Evolutionary conservation across 208 protist species (phyloP), one percentile per base, ranked within the genome.

Genomic region (Leishmania arabica): DNA sequence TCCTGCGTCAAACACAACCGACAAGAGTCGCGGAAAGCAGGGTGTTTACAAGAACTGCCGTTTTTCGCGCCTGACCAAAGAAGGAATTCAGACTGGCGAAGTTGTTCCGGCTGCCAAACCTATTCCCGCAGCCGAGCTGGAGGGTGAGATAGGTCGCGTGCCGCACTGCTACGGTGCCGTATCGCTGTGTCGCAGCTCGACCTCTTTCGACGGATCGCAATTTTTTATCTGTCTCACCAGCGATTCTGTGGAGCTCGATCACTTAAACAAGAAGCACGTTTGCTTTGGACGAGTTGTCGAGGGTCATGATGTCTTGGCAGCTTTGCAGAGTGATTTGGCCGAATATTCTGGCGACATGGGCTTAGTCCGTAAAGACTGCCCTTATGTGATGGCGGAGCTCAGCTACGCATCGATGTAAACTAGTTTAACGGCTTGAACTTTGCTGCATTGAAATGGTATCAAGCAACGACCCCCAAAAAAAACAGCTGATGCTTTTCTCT

Each of bases 141-240:
- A 97, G 45, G 76, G 53, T 21, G 94, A 97, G 83, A 65, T 95
- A 24, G 91, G 90, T 42, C 81, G 82, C 27, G 49, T 93, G 69
- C 83, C 81, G 17, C 91, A 94, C 80, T 80, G 78, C 13, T 58
- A 90, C 27, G 92, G 92, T 21, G 83, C 92, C 47, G 42, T 96
- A 70, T 96, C 92, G 2, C 72, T 96, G 31, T 96, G 94, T 83
- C 83, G 92, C 15, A 91, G 86, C 47, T 84, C 85, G 13, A 79
- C 40, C 54, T 64, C 60, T 27, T 92, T 94, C 81, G 94, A 97
- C 70, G 88, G 88, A 5, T 92, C 89, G 1, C 84, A 91, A 65
- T 96, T 97, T 86, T 96, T 97, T 80, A 89, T 97, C 51, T 96
- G 92, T 81, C 74, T 97, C 53, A 96, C 92, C 3, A 84, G 83